Percentiles rank a stretch among this genome's conserved stretches.
Evolutionary conservation across 1,284 basidiomycete species (phyloP).

Genomic region (Mycena sp.): DNA sequence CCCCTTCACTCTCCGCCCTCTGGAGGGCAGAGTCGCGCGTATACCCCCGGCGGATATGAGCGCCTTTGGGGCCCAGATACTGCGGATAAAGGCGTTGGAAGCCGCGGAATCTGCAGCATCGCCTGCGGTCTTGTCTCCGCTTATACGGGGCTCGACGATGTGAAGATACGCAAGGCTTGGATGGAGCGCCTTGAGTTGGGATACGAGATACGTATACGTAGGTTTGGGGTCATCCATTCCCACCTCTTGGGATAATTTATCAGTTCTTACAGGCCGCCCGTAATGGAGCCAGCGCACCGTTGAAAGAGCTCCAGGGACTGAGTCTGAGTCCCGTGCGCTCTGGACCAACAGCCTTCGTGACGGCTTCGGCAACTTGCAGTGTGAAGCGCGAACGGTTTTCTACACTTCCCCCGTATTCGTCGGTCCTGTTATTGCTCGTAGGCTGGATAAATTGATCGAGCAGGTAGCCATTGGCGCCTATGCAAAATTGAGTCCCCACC

Average conservation of each 20-base stretch:
- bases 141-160: constrained; percentile 47
- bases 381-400: constrained; percentile 64
- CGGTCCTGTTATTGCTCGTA: constrained; percentile 60
- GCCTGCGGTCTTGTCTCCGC: constrained; percentile 22
- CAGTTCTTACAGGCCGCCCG: not conserved
- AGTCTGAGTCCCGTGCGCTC: constrained; percentile 50
- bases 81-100: constrained; percentile 38
- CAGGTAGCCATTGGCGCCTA: constrained; percentile 49
- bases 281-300: constrained; percentile 30
- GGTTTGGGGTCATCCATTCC: constrained; percentile 40
- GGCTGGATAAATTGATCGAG: constrained; percentile 50
- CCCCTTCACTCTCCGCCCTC: constrained; percentile 43
- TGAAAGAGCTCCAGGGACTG: constrained; percentile 48
- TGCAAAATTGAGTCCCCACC: too few relatives aligned
- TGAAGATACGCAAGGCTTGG: constrained; percentile 58
- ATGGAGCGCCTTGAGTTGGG: constrained; percentile 35
- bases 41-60: constrained; percentile 42
- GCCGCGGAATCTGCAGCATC: constrained; percentile 2
- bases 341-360: constrained; percentile 36
- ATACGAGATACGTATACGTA: constrained; percentile 38
- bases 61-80: constrained; percentile 39
- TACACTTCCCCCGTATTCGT: constrained; percentile 66
- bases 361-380: constrained; percentile 52
- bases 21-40: constrained; percentile 46
- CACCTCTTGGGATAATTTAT: constrained; percentile 24